Percentiles rank a stretch among this genome's conserved stretches.
Evolutionary conservation across 2,329 filamentous ascomycete genomes (phyloP).

Genomic region (Cladophialophora immunda): DNA sequence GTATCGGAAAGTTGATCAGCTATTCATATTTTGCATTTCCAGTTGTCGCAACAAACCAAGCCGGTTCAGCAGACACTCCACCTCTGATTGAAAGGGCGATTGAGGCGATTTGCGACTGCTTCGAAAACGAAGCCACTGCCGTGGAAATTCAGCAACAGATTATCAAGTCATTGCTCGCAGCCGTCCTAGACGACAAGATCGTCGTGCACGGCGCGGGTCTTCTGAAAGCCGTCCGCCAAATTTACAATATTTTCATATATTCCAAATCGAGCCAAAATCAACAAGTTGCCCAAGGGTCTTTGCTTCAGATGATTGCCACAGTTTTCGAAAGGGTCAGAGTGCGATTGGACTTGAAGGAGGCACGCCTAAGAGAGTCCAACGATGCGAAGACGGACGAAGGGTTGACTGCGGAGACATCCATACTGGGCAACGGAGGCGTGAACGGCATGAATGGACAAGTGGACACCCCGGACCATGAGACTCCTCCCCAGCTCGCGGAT

Average conservation of each 20-base stretch:
- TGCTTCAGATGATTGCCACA: constrained; percentile 98
- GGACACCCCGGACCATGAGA: constrained; percentile 47
- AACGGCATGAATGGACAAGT: constrained; percentile 41
- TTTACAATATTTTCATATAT: constrained; percentile 98
- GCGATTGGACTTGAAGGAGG: constrained; percentile 85
- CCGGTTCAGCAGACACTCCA: constrained; percentile 54
- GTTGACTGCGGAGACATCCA: constrained; percentile 33
- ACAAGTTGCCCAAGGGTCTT: constrained; percentile 93
- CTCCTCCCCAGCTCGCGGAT: constrained; percentile 60
- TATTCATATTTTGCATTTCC: constrained; percentile 95
- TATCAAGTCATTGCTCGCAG: constrained; percentile 93
- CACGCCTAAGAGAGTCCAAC: constrained; percentile 62
- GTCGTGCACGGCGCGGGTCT: constrained; percentile 96
- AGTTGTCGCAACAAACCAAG: constrained; percentile 56
- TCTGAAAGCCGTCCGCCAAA: constrained; percentile 94
- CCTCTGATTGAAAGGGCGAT: constrained; percentile 97
- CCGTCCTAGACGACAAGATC: constrained; percentile 97
- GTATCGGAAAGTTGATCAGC: constrained; percentile 98
- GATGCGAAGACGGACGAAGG: constrained; percentile 44
- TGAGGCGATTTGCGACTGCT: constrained; percentile 99
- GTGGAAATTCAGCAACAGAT: constrained; percentile 96
- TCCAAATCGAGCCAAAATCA: constrained; percentile 95
- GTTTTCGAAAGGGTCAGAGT: constrained; percentile 95
- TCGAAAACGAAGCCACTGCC: constrained; percentile 93
- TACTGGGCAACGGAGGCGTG: constrained; percentile 44